Conservation (phyloP, 495 filamentous ascomycete species). For the Xylaria castorea region DNA sequence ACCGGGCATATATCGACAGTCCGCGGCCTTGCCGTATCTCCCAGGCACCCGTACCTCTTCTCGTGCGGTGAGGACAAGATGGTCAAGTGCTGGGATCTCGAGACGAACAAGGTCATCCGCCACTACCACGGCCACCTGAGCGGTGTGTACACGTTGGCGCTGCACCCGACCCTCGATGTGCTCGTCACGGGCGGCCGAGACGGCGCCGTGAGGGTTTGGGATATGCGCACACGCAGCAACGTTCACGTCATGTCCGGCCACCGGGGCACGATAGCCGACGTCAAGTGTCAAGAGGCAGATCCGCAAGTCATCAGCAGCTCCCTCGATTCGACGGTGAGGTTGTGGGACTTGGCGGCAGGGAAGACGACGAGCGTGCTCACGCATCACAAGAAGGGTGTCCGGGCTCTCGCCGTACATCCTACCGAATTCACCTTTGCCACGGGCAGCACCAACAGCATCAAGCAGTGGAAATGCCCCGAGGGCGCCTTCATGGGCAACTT, state of each 20-base stretch:
- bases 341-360: slow-evolving; percentile 96
- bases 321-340: slow-evolving; percentile 86
- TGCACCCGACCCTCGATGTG: slow-evolving; percentile 94
- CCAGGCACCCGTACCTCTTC: slow-evolving; percentile 95
- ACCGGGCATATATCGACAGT: slow-evolving; percentile 98
- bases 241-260: slow-evolving; percentile 93
- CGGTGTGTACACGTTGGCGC: slow-evolving; percentile 88
- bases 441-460: slow-evolving; percentile 90
- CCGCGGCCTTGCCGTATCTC: slow-evolving; percentile 89
- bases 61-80: slow-evolving; percentile 99
- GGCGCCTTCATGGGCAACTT: slow-evolving; percentile 99
- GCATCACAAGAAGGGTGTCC: slow-evolving; percentile 97
- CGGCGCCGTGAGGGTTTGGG: slow-evolving; percentile 94
- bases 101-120: slow-evolving; percentile 97
- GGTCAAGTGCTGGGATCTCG: slow-evolving; percentile 99
- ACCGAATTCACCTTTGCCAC: slow-evolving; percentile 96
- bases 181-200: slow-evolving; percentile 95
- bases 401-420: slow-evolving; percentile 84
- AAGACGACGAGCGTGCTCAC: slow-evolving; percentile 96
- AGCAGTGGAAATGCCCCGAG: slow-evolving; percentile 99
- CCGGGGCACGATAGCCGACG: slow-evolving; percentile 83
- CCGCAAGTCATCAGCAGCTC: slow-evolving; percentile 93
- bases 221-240: slow-evolving; percentile 96
- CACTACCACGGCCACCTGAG: slow-evolving; percentile 98
- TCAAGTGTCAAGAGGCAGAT: slow-evolving; percentile 95